Evolutionary conservation across 345 rosid species (phyloP).

Genomic region (Excoecaria agallocha): DNA sequence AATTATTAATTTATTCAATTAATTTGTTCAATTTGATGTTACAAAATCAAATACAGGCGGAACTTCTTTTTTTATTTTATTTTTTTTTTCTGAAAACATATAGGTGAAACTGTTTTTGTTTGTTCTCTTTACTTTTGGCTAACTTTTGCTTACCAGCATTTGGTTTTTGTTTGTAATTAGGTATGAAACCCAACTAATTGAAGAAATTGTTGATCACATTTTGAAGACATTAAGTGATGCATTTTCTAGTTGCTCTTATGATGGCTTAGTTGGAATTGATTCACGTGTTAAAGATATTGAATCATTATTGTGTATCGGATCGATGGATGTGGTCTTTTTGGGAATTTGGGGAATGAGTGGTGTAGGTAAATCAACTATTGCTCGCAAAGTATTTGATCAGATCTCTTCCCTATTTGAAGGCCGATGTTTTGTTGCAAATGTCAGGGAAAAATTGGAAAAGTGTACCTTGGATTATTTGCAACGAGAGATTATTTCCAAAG

Average conservation of each 20-base stretch:
- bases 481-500: neutral
- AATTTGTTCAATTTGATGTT: too few relatives aligned
- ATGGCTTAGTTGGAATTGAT: constrained; percentile 8
- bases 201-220: neutral
- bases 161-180: neutral
- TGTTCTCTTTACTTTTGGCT: too few relatives aligned
- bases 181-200: neutral
- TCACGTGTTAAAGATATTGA: neutral
- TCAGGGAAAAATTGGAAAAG: constrained; percentile 4
- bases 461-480: neutral
- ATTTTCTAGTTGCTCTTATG: neutral
- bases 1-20: neutral
- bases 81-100: too few relatives aligned
- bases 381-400: neutral
- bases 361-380: constrained; percentile 3
- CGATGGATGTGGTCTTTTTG: neutral
- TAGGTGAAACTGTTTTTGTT: neutral
- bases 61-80: too few relatives aligned
- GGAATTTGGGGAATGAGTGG: constrained; percentile 16
- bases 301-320: neutral
- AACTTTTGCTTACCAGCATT: neutral
- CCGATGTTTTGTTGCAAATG: neutral
- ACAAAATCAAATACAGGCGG: too few relatives aligned
- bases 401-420: neutral
- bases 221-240: neutral